Percentiles rank a stretch among this genome's conserved stretches.
phyloP scores from a whole-genome alignment of 192 early-diverging fungal species.

The Funneliformis mosseae region DNA sequence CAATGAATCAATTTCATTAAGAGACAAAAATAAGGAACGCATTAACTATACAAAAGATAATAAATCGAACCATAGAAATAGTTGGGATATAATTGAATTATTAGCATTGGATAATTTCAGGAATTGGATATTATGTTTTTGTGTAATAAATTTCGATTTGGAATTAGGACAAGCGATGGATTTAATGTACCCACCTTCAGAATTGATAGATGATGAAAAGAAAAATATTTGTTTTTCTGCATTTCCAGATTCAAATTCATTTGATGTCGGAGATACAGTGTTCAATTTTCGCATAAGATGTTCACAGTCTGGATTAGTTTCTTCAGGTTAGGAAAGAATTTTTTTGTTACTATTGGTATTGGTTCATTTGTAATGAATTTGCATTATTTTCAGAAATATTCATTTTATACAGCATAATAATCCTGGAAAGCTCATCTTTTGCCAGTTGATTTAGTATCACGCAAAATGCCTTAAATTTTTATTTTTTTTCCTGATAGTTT shows the following conservation, averaged over 20 bases:
- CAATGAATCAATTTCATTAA: background rate
- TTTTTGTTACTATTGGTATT: too few relatives aligned
- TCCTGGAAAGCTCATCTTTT: too few relatives aligned
- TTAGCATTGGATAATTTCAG: constrained; percentile 50
- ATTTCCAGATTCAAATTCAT: constrained; percentile 77
- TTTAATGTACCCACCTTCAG: constrained; percentile 70
- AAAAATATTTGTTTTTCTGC: constrained; percentile 80
- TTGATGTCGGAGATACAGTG: constrained; percentile 73
- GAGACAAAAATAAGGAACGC: background rate
- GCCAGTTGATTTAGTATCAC: background rate
- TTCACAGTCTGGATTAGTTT: constrained; percentile 52
- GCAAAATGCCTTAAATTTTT: background rate
- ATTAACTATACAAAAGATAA: background rate
- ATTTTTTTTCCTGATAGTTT: background rate
- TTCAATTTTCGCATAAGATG: constrained; percentile 74
- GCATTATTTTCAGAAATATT: background rate
- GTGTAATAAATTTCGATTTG: constrained; percentile 80
- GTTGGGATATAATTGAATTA: constrained; percentile 47
- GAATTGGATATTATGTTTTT: constrained; percentile 75
- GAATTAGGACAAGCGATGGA: constrained; percentile 79
- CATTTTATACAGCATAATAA: too few relatives aligned
- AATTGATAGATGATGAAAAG: constrained; percentile 66
- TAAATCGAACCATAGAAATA: constrained; percentile 34
- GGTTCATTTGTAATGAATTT: constrained; percentile 17
- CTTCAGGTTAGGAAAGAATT: constrained; percentile 45